A percentile compares a stretch with the other conserved stretches of the same genome.
Evolutionary conservation across 2,329 filamentous ascomycete species (phyloP).

Genomic region (Tolypocladium pustulatum): DNA sequence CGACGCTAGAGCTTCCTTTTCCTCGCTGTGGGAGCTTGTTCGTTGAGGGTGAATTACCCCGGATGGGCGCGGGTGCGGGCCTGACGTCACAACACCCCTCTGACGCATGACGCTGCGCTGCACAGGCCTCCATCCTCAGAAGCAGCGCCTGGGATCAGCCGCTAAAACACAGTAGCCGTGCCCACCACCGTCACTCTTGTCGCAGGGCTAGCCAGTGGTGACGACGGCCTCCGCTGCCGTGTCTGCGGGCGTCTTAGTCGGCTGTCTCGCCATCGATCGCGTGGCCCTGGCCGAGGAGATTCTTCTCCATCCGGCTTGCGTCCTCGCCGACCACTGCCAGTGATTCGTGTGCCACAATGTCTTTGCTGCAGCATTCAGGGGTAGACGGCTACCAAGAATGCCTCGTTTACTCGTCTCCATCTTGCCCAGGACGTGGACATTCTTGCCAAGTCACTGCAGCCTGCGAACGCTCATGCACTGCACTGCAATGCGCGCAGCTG

Average conservation of each 20-base stretch:
- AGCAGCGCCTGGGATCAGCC: background rate
- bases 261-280: background rate
- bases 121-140: too few species aligned
- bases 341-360: too few species aligned
- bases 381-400: background rate
- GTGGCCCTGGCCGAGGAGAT: background rate
- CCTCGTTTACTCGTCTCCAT: background rate
- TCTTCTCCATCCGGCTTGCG: background rate
- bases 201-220: background rate
- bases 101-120: slow-evolving; percentile 7
- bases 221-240: background rate
- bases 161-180: background rate
- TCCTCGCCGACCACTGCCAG: background rate
- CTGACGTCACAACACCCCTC: slow-evolving; percentile 13
- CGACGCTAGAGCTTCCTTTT: background rate
- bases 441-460: background rate
- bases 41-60: background rate
- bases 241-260: background rate
- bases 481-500: background rate
- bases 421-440: background rate
- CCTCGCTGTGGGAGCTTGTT: background rate
- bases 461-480: background rate
- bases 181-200: background rate
- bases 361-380: background rate
- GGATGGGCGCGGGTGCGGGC: background rate